Base-by-base conservation (phyloP, 108 stramenopile genomes). In the Seminavis robusta region DNA sequence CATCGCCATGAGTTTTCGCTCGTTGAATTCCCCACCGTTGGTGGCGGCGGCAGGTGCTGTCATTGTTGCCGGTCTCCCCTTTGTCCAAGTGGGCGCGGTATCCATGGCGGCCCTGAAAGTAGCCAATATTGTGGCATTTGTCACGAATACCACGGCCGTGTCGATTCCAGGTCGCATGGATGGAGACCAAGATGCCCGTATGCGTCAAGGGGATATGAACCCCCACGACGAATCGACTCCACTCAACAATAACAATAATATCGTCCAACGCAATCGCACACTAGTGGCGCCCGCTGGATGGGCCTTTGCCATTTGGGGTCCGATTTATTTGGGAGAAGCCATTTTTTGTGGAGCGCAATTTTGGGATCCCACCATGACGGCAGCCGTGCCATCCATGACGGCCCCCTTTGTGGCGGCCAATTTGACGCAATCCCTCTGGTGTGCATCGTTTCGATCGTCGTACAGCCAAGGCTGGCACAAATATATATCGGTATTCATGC, bases 291-390 rank as follows among this genome's bases (percentile, higher is more conserved):
- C 86, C 37, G 69, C 80, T 20, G 78, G 80, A 2, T 88, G 81
- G 80, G 83, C 87, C 17, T 88, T 88, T 50, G 58, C 74, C 16
- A 88, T 88, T 5, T 88, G 87, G 87, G 87, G 74, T 31, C 79
- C 81, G 19, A 88, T 88, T 44, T 88, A 71, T 62, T 38, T 84
- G 9, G 87, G 87, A 26, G 87, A 88, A 63, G 49, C 65, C 30
- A 61, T 73, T 8, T 65, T 78, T 59, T 67, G 63, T 8, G 46
- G 59, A 13, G 58, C 73, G 7, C 74, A 69, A 23, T 49, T 82
- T 3, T 69, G 67, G 21, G 20, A 32, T 1, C 26, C 39, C 8
- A 52, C 42, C 0, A 23, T 77, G n/a, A 28, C 21, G 15, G 16
- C 41, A 9, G 33, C 63, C 9, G 42, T 82, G 17, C 83, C 77